phyloP scores from a whole-genome alignment of 306 rosid species.

The Lotus japonicus region DNA sequence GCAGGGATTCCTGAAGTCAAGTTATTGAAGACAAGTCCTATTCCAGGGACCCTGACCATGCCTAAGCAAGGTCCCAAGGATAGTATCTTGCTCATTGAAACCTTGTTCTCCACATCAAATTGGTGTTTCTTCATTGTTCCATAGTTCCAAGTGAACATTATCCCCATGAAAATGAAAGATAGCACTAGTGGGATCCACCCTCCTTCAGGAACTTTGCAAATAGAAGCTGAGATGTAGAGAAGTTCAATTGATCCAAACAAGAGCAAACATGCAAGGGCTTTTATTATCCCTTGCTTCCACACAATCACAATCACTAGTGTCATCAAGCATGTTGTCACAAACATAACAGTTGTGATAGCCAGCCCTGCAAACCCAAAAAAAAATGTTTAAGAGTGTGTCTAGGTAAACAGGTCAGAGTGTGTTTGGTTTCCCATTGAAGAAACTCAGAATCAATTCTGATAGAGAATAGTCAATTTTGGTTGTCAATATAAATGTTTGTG shows the following conservation, averaged over 20 bases:
- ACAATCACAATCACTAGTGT: conserved; percentile 52
- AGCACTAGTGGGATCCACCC: conserved; percentile 34
- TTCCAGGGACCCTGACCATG: conserved; percentile 35
- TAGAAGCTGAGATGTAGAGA: conserved; percentile 32
- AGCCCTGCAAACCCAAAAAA: conserved; percentile 31
- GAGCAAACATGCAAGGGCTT: conserved; percentile 29
- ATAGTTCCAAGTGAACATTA: conserved; percentile 33
- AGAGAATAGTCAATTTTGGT: no score
- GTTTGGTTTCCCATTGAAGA: no score
- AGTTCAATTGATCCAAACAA: conserved; percentile 33
- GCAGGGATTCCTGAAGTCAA: conserved; percentile 36
- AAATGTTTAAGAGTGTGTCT: background rate
- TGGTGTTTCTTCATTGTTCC: conserved; percentile 30
- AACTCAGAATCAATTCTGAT: no score
- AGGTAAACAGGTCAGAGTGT: no score
- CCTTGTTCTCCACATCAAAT: conserved; percentile 36
- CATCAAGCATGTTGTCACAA: conserved; percentile 58
- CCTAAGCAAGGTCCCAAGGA: conserved; percentile 30
- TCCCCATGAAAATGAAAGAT: conserved; percentile 20
- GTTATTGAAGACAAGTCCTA: conserved; percentile 29
- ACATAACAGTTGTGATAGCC: conserved; percentile 32
- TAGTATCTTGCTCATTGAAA: conserved; percentile 25
- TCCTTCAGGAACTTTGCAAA: conserved; percentile 25
- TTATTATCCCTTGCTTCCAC: conserved; percentile 49
- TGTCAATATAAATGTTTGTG: no score